phyloP scores from a whole-genome alignment of 257 asterid genomes.

The Echites panduratus region DNA sequence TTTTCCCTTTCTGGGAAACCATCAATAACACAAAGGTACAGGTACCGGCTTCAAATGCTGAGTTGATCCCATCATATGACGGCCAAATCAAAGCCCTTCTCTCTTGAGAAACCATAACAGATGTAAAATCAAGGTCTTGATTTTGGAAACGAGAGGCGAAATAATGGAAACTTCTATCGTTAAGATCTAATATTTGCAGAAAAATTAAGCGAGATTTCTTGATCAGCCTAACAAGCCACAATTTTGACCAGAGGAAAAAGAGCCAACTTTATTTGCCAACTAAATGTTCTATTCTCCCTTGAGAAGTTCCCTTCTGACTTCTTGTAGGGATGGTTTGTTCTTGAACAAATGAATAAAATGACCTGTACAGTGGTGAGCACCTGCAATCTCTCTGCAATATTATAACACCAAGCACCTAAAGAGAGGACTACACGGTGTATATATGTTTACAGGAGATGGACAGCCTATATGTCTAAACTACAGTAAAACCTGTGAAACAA shows the following conservation, averaged over 20 bases:
- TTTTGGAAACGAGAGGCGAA: not conserved
- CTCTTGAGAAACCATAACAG: no score
- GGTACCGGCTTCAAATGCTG: no score
- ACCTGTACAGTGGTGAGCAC: conserved; percentile 47
- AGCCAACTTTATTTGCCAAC: conserved; percentile 9
- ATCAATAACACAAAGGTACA: no score
- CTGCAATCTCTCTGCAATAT: conserved; percentile 16
- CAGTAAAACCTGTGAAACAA: conserved; percentile 26
- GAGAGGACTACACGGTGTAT: not conserved
- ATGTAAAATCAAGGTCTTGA: not conserved
- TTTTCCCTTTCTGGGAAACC: not conserved
- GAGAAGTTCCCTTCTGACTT: conserved; percentile 19
- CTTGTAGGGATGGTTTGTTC: conserved; percentile 21
- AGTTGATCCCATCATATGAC: no score
- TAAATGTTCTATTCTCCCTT: not conserved
- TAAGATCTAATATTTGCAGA: not conserved
- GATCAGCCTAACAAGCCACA: not conserved
- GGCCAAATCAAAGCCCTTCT: no score
- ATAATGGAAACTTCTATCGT: not conserved
- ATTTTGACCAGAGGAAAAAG: not conserved
- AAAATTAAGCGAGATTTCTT: not conserved
- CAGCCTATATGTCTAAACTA: conserved; percentile 43
- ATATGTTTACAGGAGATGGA: conserved; percentile 11
- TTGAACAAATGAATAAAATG: conserved; percentile 41
- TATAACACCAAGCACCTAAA: conserved; percentile 19